These are phyloP conservation scores for Mycena sanguinolenta DNA, from an alignment of 768 basidiomycete species.

Conservation along the genomic window DNA sequence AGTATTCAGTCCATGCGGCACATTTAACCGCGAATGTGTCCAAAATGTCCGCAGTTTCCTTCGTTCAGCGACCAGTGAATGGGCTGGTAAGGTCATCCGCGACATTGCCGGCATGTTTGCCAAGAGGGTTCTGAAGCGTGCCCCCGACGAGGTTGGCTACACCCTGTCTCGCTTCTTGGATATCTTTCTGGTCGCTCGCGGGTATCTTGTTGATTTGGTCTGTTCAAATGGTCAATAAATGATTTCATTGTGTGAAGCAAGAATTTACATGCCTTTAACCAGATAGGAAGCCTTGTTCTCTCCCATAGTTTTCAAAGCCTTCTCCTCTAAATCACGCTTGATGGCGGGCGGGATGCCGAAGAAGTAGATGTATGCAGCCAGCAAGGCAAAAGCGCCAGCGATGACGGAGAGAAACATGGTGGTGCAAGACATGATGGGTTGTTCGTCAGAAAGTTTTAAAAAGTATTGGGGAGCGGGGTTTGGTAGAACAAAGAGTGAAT, in stretches of 20 bases:
- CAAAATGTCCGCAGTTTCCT: neutral
- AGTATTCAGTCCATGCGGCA: too few species aligned
- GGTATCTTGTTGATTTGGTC: neutral
- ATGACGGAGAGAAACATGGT: neutral
- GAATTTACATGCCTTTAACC: neutral
- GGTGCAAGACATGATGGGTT: neutral
- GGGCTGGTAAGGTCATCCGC: neutral
- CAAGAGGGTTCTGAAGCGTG: neutral
- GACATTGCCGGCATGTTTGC: neutral
- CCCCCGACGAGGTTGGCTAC: neutral
- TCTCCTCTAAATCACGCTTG: neutral
- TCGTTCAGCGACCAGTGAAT: neutral
- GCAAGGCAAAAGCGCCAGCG: neutral
- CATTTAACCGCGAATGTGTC: too few species aligned
- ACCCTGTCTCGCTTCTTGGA: neutral
- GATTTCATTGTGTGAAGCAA: neutral
- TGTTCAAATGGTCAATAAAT: neutral
- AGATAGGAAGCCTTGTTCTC: slow-evolving; percentile 3
- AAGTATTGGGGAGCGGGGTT: neutral
- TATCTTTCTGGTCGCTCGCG: slow-evolving; percentile 1
- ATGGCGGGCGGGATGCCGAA: neutral
- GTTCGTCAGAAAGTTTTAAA: neutral
- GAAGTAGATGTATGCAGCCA: slow-evolving; percentile 5
- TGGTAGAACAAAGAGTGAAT: neutral
- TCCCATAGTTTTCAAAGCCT: neutral